Evolutionary conservation across 148 eudicot species (phyloP), one percentile per base, ranked within the genome.

Genomic region (Gaultheria prostrata): DNA sequence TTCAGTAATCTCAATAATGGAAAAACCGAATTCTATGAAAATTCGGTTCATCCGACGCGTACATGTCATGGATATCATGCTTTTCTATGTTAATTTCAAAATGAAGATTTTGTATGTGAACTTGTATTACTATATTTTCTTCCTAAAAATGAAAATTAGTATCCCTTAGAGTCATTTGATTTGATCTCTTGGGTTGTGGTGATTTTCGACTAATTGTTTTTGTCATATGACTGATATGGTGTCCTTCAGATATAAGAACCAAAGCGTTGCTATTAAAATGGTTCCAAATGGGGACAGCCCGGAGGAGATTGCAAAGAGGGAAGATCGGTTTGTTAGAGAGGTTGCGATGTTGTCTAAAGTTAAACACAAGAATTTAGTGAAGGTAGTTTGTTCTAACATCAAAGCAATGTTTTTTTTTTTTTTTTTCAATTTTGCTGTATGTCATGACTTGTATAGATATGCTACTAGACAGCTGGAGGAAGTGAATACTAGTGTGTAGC

Each of bases 271-370:
- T 24, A 89, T 97, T 43, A 97, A 97, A 87, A 89, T 97, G 75
- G 94, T 94, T 18, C 88, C 93, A 75, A 93, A 88, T 83, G 99
- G 99, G 56, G 99, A 94, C 49, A 89, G 95, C 21, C 92, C 93
- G 0, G 97, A 97, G 82, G 95, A 94, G 88, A 91, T 97, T 85
- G 86, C 86, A 24, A 97, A 93, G 90, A 89, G 89, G 80, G 95
- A 93, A 75, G 89, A 82, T 35, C 89, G 98, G 77, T 97, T 94
- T 88, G 97, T 87, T 13, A 89, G 99, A 83, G 98, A 97, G 90
- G 98, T 97, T 56, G 97, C 92, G 50, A 97, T 97, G 99, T 73
- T 97, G 79, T 93, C 99, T 18, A 92, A 87, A 90, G 99, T 97
- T 76, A 93, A 93, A 76, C 99, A 97, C 88, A 94, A 91, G 81